Percentiles rank a stretch among this genome's conserved stretches.
phyloP scores from a whole-genome alignment of 179 eudicot species.

The Beta macrorhiza region DNA sequence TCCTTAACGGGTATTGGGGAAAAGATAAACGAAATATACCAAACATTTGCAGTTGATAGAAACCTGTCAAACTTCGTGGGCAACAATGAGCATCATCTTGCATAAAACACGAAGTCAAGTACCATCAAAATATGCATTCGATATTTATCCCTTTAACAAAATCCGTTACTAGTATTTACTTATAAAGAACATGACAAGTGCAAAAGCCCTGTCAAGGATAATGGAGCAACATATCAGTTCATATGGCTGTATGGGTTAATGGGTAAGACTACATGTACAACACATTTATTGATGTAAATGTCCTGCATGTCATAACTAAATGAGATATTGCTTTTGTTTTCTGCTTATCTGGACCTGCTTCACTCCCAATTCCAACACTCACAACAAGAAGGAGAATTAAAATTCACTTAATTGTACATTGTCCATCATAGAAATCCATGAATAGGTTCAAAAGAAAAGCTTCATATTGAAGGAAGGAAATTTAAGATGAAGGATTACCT shows the following conservation, averaged over 20 bases:
- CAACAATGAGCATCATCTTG: background rate
- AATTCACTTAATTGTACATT: background rate
- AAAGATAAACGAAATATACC: background rate
- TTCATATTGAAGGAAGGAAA: background rate
- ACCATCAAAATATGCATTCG: background rate
- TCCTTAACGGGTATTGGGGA: background rate
- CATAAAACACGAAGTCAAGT: background rate
- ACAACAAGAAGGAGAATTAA: too few species aligned
- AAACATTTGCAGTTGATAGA: background rate
- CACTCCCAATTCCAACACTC: background rate
- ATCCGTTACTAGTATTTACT: too few species aligned
- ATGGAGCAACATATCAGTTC: too few species aligned
- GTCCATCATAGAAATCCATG: too few species aligned
- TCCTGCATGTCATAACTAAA: too few species aligned
- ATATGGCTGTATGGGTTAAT: too few species aligned
- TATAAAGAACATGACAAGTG: too few species aligned
- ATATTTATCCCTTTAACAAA: background rate
- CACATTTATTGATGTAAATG: too few species aligned
- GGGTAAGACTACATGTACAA: too few species aligned
- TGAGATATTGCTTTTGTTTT: too few species aligned
- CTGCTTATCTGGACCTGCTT: too few species aligned
- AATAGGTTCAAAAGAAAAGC: background rate
- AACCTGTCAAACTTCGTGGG: background rate
- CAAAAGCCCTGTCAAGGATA: too few species aligned
- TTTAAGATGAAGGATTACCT: conserved; percentile 48